These are phyloP conservation scores for Ceratobasidium sp. DNA, from an alignment of 1,284 basidiomycete genomes.

Conservation along the genomic window DNA sequence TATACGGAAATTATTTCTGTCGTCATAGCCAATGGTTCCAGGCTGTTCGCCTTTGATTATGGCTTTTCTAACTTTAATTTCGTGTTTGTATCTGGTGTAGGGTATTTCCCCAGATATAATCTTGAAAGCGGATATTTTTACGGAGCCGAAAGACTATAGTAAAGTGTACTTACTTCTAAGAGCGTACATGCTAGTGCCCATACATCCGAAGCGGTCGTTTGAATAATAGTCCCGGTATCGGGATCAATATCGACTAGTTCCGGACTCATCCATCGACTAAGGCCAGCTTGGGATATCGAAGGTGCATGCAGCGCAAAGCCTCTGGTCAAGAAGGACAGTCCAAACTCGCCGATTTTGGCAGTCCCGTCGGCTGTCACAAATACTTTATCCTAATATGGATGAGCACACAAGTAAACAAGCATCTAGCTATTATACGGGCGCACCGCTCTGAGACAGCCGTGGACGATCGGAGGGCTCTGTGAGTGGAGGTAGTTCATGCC, in stretches of 20 bases:
- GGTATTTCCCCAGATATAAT: not conserved
- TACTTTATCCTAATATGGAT: conserved; percentile 9
- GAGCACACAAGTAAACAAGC: too few relatives aligned
- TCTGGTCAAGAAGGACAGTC: not conserved
- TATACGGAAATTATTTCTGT: too few relatives aligned
- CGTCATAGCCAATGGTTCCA: not conserved
- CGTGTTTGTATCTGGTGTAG: not conserved
- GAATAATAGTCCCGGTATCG: not conserved
- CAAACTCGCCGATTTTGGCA: conserved; percentile 34
- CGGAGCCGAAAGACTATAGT: too few relatives aligned
- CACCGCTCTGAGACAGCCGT: conserved; percentile 35
- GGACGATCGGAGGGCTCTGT: conserved; percentile 26
- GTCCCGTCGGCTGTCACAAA: not conserved
- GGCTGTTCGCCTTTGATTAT: not conserved
- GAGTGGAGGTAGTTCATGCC: conserved; percentile 38
- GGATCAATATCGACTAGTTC: not conserved
- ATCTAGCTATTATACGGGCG: not conserved
- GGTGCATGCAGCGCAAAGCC: conserved; percentile 15
- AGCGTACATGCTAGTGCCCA: conserved; percentile 24
- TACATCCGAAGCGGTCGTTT: not conserved
- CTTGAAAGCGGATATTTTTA: not conserved
- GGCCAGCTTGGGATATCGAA: conserved; percentile 7
- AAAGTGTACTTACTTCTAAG: not conserved
- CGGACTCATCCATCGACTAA: conserved; percentile 24
- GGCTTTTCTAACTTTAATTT: not conserved